Evolutionary conservation across 768 basidiomycete genomes (phyloP), one percentile per base, ranked within the genome.

Genomic region (Melanogaster broomeanus): DNA sequence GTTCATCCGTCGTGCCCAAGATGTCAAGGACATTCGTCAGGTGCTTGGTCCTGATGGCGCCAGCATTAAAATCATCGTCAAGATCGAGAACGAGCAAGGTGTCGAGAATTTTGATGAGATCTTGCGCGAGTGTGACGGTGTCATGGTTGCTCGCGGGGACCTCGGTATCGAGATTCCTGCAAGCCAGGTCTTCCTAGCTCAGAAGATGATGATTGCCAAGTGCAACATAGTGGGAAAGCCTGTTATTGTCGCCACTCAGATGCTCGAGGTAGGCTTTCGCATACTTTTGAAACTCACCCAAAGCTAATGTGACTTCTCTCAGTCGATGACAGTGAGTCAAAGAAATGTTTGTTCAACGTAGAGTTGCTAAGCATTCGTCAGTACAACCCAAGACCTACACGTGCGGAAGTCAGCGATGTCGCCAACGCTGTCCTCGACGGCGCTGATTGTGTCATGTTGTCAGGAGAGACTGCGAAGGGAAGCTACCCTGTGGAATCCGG

Each of bases 201-300:
- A 99, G 72, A 99, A 99, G 79, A 98, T 98, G 96, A 99, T 99
- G 95, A 99, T 98, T 62, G 85, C 96, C 53, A 98, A 98, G 77
- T 97, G 94, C 77, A 98, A 97, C 79, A 90, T 96, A 65, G 87
- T 83, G 48, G 97, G 97, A 62, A 99, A 99, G 78, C 95, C 97
- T 37, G 90, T 92, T 65, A 98, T 99, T 68, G 95, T 97, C 55
- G 97, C 97, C 10, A 99, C 97, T 13, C 96, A 99, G 73, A 99
- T 99, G 96, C 87, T 99, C 60, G 96, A 98, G 81, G 90, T 88
- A 55, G 53, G 76, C 61, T 25, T 21, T 28, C 8, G n/a, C 27
- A 30, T 18, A 35, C 48, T 37, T 13, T 42, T 48, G 27, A 33
- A 8, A 16, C 40, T 45, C 42, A 42, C 37, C 11, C 39, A 46